A percentile compares a stretch with the other conserved stretches of the same genome.
These are phyloP conservation scores for Stenogyne calaminthoides DNA, from an alignment of 305 asterid species.

Conservation along the genomic window DNA sequence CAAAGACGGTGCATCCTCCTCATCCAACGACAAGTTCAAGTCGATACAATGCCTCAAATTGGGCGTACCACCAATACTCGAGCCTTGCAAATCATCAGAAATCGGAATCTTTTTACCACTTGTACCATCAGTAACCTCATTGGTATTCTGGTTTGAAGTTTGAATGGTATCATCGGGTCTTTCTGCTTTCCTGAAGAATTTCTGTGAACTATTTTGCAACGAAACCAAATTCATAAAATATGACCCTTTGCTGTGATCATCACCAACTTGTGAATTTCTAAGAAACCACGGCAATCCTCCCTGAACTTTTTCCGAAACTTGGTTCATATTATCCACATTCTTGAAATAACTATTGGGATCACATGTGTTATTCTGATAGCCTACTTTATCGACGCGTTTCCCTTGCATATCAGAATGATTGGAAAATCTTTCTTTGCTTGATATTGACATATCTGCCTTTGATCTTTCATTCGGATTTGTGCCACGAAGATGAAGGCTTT, in stretches of 20 bases:
- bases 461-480: conserved; percentile 27
- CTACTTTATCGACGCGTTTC: conserved; percentile 17
- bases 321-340: conserved; percentile 27
- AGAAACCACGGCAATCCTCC: conserved; percentile 53
- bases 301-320: conserved; percentile 25
- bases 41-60: conserved; percentile 55
- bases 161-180: conserved; percentile 29
- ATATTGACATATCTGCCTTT: conserved; percentile 18
- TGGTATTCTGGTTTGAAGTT: conserved; percentile 26
- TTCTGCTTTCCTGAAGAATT: conserved; percentile 50
- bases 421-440: conserved; percentile 22
- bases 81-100: conserved; percentile 15
- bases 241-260: conserved; percentile 38
- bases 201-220: conserved; percentile 55
- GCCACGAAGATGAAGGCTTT: conserved; percentile 25
- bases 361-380: conserved; percentile 18
- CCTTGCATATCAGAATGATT: conserved; percentile 18
- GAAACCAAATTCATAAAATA: conserved; percentile 74
- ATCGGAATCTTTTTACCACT: conserved; percentile 27
- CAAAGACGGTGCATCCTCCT: conserved; percentile 47
- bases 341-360: conserved; percentile 27
- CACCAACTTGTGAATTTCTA: conserved; percentile 33
- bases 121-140: conserved; percentile 27
- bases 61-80: conserved; percentile 25
- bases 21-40: conserved; percentile 64